Percentiles rank a stretch among this genome's conserved stretches.
Conservation (phyloP, 345 rosid genomes). For the Barbarea vulgaris region DNA sequence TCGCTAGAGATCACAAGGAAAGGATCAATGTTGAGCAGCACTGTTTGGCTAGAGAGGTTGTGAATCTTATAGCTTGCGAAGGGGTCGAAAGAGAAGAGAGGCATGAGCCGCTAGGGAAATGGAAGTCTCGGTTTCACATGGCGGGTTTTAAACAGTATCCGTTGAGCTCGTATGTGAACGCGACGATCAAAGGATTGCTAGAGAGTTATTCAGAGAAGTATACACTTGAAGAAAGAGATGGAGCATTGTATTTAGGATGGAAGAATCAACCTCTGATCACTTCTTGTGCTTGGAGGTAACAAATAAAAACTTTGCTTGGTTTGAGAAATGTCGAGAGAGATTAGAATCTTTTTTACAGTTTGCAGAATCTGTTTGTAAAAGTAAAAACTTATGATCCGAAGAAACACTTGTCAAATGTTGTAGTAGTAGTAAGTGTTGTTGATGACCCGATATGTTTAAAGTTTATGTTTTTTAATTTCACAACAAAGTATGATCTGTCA, state of each 20-base stretch:
- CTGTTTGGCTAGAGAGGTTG: conserved; percentile 92
- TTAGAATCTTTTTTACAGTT: conserved; percentile 28
- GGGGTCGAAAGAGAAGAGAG: conserved; percentile 93
- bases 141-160: conserved; percentile 86
- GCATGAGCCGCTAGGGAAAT: conserved; percentile 78
- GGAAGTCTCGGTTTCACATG: conserved; percentile 84
- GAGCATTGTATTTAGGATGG: conserved; percentile 86
- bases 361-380: conserved; percentile 29
- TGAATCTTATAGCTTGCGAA: conserved; percentile 90
- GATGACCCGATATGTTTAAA: conserved; percentile 7
- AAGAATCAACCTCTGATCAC: conserved; percentile 64
- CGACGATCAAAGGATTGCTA: conserved; percentile 69
- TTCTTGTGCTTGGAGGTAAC: conserved; percentile 90
- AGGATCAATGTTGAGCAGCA: conserved; percentile 91
- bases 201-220: conserved; percentile 65
- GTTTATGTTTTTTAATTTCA: conserved; percentile 10
- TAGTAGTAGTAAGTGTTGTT: conserved; percentile 29
- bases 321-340: not conserved
- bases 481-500: conserved; percentile 23
- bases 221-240: conserved; percentile 80
- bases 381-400: conserved; percentile 24
- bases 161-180: conserved; percentile 68
- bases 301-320: not conserved
- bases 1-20: conserved; percentile 82
- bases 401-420: conserved; percentile 30